These are phyloP conservation scores for Nemania bipapillata DNA, from an alignment of 2,329 filamentous ascomycete species.

Conservation along the genomic window DNA sequence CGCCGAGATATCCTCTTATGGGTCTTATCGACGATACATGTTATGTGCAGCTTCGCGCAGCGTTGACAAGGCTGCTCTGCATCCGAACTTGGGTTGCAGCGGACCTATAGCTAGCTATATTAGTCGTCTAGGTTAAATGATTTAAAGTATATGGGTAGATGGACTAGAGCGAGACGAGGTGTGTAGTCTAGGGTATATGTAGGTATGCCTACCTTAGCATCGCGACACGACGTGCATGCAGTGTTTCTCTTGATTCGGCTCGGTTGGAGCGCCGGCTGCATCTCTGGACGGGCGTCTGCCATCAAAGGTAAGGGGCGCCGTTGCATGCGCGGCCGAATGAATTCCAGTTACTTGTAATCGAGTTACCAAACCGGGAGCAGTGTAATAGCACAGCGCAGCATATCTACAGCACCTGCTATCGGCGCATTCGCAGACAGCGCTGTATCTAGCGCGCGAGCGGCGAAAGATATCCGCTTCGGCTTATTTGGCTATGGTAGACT, in stretches of 20 bases:
- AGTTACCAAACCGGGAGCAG: slow-evolving; percentile 24
- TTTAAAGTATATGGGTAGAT: not conserved
- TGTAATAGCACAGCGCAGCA: slow-evolving; percentile 4
- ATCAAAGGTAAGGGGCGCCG: slow-evolving; percentile 41
- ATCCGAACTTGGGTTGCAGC: slow-evolving; percentile 49
- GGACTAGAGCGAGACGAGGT: not conserved
- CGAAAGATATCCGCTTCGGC: slow-evolving; percentile 39
- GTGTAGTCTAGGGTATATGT: too few relatives aligned
- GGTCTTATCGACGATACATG: slow-evolving; percentile 50
- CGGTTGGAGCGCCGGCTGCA: slow-evolving; percentile 37
- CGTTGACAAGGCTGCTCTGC: slow-evolving; percentile 48
- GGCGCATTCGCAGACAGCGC: not conserved
- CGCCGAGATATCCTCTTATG: slow-evolving; percentile 51
- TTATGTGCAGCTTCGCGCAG: slow-evolving; percentile 47
- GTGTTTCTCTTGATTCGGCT: slow-evolving; percentile 51
- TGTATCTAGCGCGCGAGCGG: slow-evolving; percentile 15
- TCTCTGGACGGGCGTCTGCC: slow-evolving; percentile 42
- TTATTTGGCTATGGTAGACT: slow-evolving; percentile 23
- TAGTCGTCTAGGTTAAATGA: not conserved
- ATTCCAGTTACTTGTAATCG: slow-evolving; percentile 15
- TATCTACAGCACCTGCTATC: not conserved
- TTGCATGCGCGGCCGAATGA: slow-evolving; percentile 32
- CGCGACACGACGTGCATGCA: slow-evolving; percentile 51
- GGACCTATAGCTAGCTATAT: slow-evolving; percentile 43
- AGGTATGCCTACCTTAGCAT: slow-evolving; percentile 48